Evolutionary conservation across 495 filamentous ascomycete species (phyloP).

Genomic region (Umbilicaria muhlenbergii): DNA sequence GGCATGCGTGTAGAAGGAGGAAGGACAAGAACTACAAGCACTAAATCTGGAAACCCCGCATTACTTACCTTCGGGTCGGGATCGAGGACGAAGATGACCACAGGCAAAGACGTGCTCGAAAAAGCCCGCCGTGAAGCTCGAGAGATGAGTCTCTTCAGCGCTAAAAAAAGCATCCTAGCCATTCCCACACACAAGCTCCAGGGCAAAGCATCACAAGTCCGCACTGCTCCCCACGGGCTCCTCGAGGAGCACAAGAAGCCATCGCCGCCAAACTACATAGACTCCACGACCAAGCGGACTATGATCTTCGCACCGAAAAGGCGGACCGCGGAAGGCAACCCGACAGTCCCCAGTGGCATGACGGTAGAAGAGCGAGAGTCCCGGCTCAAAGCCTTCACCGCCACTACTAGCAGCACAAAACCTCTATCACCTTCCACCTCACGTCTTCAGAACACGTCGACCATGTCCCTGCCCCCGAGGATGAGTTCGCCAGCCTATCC

Average conservation of each 20-base stretch:
- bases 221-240: conserved; percentile 24
- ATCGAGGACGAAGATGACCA: conserved; percentile 16
- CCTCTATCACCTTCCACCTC: neutral
- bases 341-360: neutral
- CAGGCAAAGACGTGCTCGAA: conserved; percentile 15
- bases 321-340: conserved; percentile 1
- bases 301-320: conserved; percentile 3
- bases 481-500: neutral
- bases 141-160: conserved; percentile 22
- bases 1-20: conserved; percentile 1
- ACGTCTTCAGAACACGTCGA: neutral
- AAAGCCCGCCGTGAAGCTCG: conserved; percentile 17
- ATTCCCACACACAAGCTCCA: conserved; percentile 27
- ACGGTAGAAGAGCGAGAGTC: conserved; percentile 5
- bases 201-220: conserved; percentile 22
- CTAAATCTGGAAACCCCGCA: neutral
- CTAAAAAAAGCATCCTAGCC: conserved; percentile 22
- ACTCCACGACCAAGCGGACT: conserved; percentile 6
- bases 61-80: conserved; percentile 10
- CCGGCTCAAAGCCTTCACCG: conserved; percentile 6
- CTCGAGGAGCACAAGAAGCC: conserved; percentile 28
- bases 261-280: conserved; percentile 1
- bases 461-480: neutral
- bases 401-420: neutral
- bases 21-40: neutral